Conservation (phyloP, 2,329 filamentous ascomycete species). For the Akanthomyces lecanii region DNA sequence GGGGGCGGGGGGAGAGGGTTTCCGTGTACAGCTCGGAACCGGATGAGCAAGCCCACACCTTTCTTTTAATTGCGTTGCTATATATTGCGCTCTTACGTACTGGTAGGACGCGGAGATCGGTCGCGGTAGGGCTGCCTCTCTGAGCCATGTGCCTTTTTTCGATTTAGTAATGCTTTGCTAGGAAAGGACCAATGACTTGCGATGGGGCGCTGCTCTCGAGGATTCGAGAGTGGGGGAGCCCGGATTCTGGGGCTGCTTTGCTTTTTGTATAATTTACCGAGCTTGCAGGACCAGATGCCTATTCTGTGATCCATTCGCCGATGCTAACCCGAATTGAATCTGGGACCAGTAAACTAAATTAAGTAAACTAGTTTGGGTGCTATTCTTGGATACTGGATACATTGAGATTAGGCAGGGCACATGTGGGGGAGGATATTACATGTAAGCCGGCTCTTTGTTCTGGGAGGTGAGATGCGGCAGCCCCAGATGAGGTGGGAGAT, state of each 20-base stretch:
- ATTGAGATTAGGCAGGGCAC: too few relatives aligned
- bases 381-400: background rate
- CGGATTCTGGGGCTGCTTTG: background rate
- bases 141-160: background rate
- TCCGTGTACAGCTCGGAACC: too few relatives aligned
- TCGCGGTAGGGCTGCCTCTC: background rate
- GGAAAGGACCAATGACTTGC: background rate
- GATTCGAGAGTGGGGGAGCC: background rate
- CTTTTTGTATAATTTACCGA: background rate
- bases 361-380: background rate
- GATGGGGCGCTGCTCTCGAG: background rate
- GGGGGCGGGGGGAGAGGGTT: background rate
- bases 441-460: too few relatives aligned
- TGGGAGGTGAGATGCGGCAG: background rate
- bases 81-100: too few relatives aligned
- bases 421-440: too few relatives aligned
- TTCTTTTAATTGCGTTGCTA: too few relatives aligned
- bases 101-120: too few relatives aligned
- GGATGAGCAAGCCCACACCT: too few relatives aligned
- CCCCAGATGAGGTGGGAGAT: background rate
- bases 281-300: constrained; percentile 1
- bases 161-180: constrained; percentile 4
- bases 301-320: background rate
- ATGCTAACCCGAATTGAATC: background rate
- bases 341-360: background rate